Evolutionary conservation across 1,284 basidiomycete genomes (phyloP).

Genomic region (Pulchroboletus neoregius): DNA sequence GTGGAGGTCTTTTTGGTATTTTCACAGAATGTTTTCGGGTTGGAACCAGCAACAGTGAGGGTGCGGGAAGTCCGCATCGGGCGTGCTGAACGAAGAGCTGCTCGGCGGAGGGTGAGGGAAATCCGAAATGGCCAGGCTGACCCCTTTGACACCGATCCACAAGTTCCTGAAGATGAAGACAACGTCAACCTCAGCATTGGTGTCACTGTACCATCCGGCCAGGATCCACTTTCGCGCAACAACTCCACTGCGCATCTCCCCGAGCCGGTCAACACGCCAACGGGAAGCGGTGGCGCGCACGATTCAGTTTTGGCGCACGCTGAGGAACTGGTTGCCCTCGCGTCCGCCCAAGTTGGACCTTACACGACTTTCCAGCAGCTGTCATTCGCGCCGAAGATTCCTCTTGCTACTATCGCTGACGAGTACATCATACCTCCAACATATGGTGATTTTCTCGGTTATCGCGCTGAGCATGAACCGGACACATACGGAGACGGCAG

Average conservation of each 20-base stretch:
- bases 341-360: constrained; percentile 67
- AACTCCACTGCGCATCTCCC: constrained; percentile 28
- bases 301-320: constrained; percentile 38
- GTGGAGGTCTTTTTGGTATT: constrained; percentile 87
- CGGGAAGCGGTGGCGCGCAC: constrained; percentile 27
- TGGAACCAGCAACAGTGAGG: constrained; percentile 84
- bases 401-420: constrained; percentile 79
- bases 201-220: constrained; percentile 43
- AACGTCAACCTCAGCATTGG: constrained; percentile 63
- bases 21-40: constrained; percentile 82
- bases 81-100: constrained; percentile 77
- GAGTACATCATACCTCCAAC: constrained; percentile 87
- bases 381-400: constrained; percentile 76
- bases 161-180: constrained; percentile 48
- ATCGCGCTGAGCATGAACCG: constrained; percentile 59
- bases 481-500: constrained; percentile 42
- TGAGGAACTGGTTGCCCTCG: constrained; percentile 67
- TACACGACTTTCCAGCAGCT: constrained; percentile 89
- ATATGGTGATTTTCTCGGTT: constrained; percentile 71
- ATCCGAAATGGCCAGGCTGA: constrained; percentile 49
- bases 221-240: constrained; percentile 24
- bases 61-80: constrained; percentile 88
- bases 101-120: constrained; percentile 69
- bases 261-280: constrained; percentile 19
- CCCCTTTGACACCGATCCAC: constrained; percentile 43